Base-by-base conservation (phyloP, 495 filamentous ascomycete genomes). In the Collariella sp. region DNA sequence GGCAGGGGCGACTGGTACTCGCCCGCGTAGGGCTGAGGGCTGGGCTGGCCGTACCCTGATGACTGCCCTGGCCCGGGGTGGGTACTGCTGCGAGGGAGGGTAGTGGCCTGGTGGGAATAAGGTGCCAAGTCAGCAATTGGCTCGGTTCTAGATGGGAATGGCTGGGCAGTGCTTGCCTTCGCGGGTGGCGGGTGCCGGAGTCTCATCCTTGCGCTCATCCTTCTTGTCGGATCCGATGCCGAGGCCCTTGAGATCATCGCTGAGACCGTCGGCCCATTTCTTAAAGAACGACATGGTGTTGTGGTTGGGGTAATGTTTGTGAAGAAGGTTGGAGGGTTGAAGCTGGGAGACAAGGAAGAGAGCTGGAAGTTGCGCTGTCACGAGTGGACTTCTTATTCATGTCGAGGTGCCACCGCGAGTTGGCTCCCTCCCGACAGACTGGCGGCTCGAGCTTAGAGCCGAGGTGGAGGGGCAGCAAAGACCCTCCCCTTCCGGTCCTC, bases 221-320 rank as follows among this genome's bases (percentile, higher is more conserved):
- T 64, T 61, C 39, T 58, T 55, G 46, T 60, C 52, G 20, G 54
- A 39, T n/a, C 52, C 62, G 49, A 64, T 39, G 36, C 56, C 59
- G 26, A 64, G 29, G 13, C 40, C 38, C 29, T 45, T 54, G 7
- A 65, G 46, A n/a, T 66, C 61, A 12, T 54, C 48, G 22, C 36
- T 52, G 15, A 63, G 46, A n/a, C 56, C 60, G 29, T 63, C 59
- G 33, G 52, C 46, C 15, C 66, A 54, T 34, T 66, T 64, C 52
- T 66, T 68, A 55, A 66, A 59, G 41, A 66, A 68, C 3, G 63
- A 62, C 65, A 68, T 68, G 41, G 24, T 42, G 44, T 10, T n/a
- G 49, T n/a, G 29, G 6, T 15, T 18, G 13, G 13, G 40, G 18
- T 13, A 43, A 7, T 40, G 11, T 15, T 9, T 35, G 10, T 11